Evolutionary conservation across 2,329 filamentous ascomycete species (phyloP).

Genomic region (Epichloe hybrida): DNA sequence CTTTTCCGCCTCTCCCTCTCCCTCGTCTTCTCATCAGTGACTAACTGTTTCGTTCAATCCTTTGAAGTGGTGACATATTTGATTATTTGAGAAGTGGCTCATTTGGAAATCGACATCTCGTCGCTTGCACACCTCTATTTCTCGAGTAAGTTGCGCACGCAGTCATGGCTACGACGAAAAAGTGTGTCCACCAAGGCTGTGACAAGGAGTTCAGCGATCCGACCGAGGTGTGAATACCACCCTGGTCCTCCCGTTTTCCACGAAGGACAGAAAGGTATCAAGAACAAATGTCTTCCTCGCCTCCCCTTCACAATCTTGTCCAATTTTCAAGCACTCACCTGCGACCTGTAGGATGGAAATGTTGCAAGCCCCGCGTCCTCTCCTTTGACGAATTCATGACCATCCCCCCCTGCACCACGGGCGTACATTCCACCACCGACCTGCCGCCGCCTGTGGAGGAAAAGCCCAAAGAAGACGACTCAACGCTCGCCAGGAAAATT

Average conservation of each 20-base stretch:
- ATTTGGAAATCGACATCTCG: not conserved
- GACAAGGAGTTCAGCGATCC: slow-evolving; percentile 74
- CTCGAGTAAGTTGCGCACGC: not conserved
- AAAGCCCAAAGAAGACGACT: slow-evolving; percentile 32
- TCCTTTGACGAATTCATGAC: slow-evolving; percentile 96
- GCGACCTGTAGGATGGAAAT: slow-evolving; percentile 70
- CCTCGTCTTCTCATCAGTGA: not conserved
- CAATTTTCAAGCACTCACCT: no score
- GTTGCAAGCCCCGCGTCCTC: slow-evolving; percentile 91
- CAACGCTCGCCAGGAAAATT: slow-evolving; percentile 28
- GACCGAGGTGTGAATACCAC: slow-evolving; percentile 83
- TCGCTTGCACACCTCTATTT: not conserved
- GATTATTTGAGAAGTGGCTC: not conserved
- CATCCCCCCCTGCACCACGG: slow-evolving; percentile 84
- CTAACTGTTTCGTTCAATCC: not conserved
- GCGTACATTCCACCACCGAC: slow-evolving; percentile 84
- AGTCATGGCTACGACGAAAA: slow-evolving; percentile 47
- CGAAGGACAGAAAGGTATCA: slow-evolving; percentile 89
- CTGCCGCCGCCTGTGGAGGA: slow-evolving; percentile 47
- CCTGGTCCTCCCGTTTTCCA: slow-evolving; percentile 90
- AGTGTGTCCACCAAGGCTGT: slow-evolving; percentile 95
- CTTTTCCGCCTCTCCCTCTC: not conserved
- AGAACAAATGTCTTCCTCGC: not conserved
- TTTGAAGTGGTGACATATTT: not conserved
- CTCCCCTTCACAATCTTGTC: no score